Evolutionary conservation across 345 rosid genomes (phyloP).

Genomic region (Eucalyptus guilfoylei): DNA sequence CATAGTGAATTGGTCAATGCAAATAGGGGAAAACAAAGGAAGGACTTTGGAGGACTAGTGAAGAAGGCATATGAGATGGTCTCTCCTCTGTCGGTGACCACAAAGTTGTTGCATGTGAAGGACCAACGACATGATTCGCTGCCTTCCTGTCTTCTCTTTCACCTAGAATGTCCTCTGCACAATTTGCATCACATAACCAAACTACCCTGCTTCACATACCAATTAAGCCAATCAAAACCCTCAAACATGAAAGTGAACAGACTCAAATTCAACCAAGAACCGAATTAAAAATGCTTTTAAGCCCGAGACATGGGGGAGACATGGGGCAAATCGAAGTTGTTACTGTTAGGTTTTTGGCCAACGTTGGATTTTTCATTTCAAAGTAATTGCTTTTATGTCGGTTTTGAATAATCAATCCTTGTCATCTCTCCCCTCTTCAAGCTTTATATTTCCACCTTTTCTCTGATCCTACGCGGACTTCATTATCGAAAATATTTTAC

Average conservation of each 20-base stretch:
- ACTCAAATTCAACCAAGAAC: not conserved
- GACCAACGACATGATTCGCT: conserved; percentile 73
- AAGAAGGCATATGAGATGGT: conserved; percentile 55
- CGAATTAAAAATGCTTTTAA: not conserved
- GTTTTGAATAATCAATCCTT: not conserved
- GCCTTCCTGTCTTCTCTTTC: conserved; percentile 44
- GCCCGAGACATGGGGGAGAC: not conserved
- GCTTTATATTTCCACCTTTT: not conserved
- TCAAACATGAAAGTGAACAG: not conserved
- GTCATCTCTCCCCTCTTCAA: not conserved
- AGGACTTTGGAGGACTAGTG: not conserved
- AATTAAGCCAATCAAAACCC: not conserved
- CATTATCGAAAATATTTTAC: not conserved
- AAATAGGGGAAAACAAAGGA: not conserved
- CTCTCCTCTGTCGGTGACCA: conserved; percentile 74
- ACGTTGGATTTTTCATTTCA: not conserved
- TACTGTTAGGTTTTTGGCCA: not conserved
- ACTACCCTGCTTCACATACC: not conserved
- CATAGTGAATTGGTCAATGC: not conserved
- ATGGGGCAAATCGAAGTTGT: not conserved
- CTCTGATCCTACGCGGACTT: not conserved
- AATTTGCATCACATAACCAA: conserved; percentile 28
- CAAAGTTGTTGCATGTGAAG: conserved; percentile 75
- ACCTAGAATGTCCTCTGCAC: conserved; percentile 60
- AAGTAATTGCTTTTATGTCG: not conserved